These are phyloP conservation scores for Castanea sativa DNA, from an alignment of 306 rosid species.

Conservation along the genomic window DNA sequence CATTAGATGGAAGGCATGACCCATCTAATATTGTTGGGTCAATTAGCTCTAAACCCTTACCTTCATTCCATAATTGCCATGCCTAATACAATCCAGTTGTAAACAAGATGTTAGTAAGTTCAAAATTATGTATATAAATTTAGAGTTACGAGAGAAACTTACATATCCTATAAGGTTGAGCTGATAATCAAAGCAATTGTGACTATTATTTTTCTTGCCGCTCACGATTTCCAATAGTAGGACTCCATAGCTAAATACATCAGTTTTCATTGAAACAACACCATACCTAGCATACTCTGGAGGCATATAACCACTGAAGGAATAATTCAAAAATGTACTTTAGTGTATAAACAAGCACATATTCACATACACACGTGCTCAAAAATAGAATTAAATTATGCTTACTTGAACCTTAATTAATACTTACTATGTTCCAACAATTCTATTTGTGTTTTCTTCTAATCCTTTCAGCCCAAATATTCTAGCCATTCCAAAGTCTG, in stretches of 20 bases:
- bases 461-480: conserved; percentile 22
- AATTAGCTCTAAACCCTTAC: not conserved
- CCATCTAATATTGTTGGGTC: not conserved
- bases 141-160: not conserved
- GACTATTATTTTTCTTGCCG: conserved; percentile 5
- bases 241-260: conserved; percentile 21
- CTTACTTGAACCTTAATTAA: not conserved
- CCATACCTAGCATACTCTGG: conserved; percentile 21
- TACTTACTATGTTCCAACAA: conserved; percentile 40
- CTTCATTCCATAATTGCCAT: conserved; percentile 16
- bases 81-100: not conserved
- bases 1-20: conserved; percentile 3
- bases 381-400: too few relatives aligned
- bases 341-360: too few relatives aligned
- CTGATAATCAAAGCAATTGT: not conserved
- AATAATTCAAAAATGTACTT: not conserved
- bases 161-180: conserved; percentile 17
- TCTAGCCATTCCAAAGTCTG: conserved; percentile 43
- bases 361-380: too few relatives aligned
- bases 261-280: conserved; percentile 14
- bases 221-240: conserved; percentile 13
- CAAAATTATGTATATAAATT: not conserved
- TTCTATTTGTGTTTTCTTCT: conserved; percentile 30
- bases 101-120: not conserved
- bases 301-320: not conserved